Base-by-base conservation (phyloP, 257 asterid genomes). In the Capsicum rhomboideum region DNA sequence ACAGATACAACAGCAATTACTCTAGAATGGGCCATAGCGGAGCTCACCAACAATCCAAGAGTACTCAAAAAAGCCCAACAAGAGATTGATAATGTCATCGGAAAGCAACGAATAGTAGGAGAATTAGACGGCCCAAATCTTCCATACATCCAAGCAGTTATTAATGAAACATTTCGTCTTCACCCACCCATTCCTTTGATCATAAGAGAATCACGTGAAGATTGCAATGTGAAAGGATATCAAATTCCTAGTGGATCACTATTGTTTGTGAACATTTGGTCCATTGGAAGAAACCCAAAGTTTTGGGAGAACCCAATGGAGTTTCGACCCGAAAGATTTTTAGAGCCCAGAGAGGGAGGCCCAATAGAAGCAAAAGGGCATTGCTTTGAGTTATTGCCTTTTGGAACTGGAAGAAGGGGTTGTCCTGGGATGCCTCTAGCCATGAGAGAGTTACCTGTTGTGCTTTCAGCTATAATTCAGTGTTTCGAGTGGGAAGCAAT, bases 161-260 rank as follows among this genome's bases (percentile, higher is more conserved):
- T 93, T 4, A 93, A 92, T 23, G 93, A 92, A 85, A 86, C 96
- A 0, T 86, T 92, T 78, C 90, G 97, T 0, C 91, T 92, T 42
- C 97, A 91, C 82, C 96, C 96, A 13, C 91, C 94, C 5, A 84
- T 92, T 50, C 93, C 97, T 4, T 84, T 92, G 91, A 75, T 93
- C 42, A 11, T 88, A 0, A 74, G 97, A 56, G 89, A 88, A 59
- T 88, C 97, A 1, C 10, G 55, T 9, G 50, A 88, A 28, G 94
- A 92, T 10, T 82, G 89, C 59, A 87, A 21, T 8, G 46, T 92
- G 53, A 26, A 44, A 29, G 94, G 95, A 4, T 88, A 82, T 84
- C 42, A 44, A 0, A 82, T 93, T 34, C 88, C 85, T 0, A 81
- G 88, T 10, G 55, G 85, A 2, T 79, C 87, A 7, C 78, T 91